Conservation (phyloP, 2,329 filamentous ascomycete genomes). For the Epichloe gansuensis region DNA sequence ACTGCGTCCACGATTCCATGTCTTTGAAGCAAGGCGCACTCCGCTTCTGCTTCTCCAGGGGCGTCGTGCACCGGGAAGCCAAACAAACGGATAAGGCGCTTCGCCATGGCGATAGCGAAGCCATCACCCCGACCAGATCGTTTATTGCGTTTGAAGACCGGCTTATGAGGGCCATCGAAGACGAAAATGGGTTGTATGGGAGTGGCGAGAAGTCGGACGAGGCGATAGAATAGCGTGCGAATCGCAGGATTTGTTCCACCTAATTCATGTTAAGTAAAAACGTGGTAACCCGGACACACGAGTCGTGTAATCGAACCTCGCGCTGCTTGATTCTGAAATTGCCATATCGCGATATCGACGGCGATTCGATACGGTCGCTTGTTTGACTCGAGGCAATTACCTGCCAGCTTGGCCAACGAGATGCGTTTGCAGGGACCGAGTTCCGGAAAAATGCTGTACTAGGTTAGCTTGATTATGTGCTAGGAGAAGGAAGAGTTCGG, state of each 20-base stretch:
- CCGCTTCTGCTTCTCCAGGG: constrained; percentile 89
- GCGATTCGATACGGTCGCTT: constrained; percentile 70
- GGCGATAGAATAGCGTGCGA: constrained; percentile 83
- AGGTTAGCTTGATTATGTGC: not conserved
- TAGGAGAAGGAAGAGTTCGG: too few relatives aligned
- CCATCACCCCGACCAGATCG: constrained; percentile 51
- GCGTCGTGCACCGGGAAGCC: constrained; percentile 76
- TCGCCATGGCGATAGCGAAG: constrained; percentile 62
- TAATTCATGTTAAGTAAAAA: constrained; percentile 14
- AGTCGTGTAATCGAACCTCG: constrained; percentile 35
- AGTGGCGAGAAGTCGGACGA: constrained; percentile 61
- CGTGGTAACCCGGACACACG: too few relatives aligned
- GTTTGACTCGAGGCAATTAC: constrained; percentile 59
- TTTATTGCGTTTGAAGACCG: constrained; percentile 80
- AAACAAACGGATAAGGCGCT: constrained; percentile 72
- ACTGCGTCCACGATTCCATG: constrained; percentile 83
- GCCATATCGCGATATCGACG: constrained; percentile 94
- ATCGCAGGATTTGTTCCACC: constrained; percentile 82
- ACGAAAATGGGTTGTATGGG: constrained; percentile 83
- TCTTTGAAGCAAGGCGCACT: constrained; percentile 77
- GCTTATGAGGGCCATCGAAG: constrained; percentile 78
- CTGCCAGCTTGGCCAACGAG: constrained; percentile 69
- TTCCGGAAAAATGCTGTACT: constrained; percentile 69
- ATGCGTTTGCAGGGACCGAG: constrained; percentile 70
- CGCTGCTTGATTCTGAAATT: constrained; percentile 81